Evolutionary conservation across 805 yeast species (phyloP), one percentile per base, ranked within the genome.

Genomic region (Clavispora fructus): DNA sequence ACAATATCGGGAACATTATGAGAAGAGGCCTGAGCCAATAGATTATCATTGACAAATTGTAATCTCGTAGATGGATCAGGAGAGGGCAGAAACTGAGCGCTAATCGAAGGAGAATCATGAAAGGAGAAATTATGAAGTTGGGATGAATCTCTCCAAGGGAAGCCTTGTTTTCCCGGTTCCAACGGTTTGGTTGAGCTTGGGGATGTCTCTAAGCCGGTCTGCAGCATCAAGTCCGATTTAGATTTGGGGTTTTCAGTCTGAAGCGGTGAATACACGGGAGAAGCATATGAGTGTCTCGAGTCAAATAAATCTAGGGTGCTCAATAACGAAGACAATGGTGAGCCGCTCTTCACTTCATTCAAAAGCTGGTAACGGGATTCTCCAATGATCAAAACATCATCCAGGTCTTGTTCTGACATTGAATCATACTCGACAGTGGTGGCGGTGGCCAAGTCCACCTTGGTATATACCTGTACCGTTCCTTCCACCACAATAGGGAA

Each of bases 401-500:
- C 70, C 29, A 60, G 66, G 37, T 60, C 64, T 35, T 65, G 69
- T 17, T 63, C 65, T 19, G 65, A 63, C 19, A 59, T 59, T 23
- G 53, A 51, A 7, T 55, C 44, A 14, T 42, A 52, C 37, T 40
- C 63, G 41, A 45, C 47, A 41, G 32, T 52, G 29, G 12, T 44
- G 32, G 37, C 46, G 27, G 40, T 44, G 44, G n/a, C 39, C 35
- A 57, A 59, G 13, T 57, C 51, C 39, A 83, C 67, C 50, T 78
- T 79, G 40, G 83, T 81, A 59, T 78, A 89, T 0, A 94, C 86
- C 58, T 87, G 90, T 41, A 92, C 79, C 11, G 82, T 77, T 1
- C 99, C 99, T 55, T 91, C 97, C 1, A 91, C 95, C 19, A 92
- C 96, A 39, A 94, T 86, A 32, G 94, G 82, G 57, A 94, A 91